phyloP scores from a whole-genome alignment of 2,329 filamentous ascomycete genomes.

The Berkeleyomyces rouxiae region DNA sequence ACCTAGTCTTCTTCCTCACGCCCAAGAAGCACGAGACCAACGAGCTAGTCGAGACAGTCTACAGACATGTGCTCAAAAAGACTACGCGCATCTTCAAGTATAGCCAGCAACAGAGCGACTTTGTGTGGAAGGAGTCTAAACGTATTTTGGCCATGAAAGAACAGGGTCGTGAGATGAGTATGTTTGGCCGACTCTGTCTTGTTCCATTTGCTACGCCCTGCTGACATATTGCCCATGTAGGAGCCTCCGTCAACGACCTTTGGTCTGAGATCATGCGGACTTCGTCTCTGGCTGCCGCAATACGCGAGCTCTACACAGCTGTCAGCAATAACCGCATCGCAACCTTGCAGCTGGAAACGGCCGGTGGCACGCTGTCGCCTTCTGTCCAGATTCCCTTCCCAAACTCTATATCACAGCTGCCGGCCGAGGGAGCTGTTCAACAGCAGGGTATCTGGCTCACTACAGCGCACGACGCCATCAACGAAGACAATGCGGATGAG shows the following conservation, averaged over 20 bases:
- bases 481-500: slow-evolving; percentile 49
- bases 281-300: slow-evolving; percentile 67
- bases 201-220: neutral
- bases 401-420: slow-evolving; percentile 56
- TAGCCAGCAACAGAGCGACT: slow-evolving; percentile 76
- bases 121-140: slow-evolving; percentile 83
- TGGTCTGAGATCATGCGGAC: slow-evolving; percentile 55
- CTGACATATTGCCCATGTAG: slow-evolving; percentile 19
- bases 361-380: slow-evolving; percentile 39
- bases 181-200: slow-evolving; percentile 17
- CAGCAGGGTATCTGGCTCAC: slow-evolving; percentile 72
- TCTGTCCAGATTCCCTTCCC: slow-evolving; percentile 49
- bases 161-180: slow-evolving; percentile 55
- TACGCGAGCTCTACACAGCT: slow-evolving; percentile 65
- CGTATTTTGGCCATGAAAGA: slow-evolving; percentile 67
- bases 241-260: slow-evolving; percentile 43
- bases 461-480: slow-evolving; percentile 60
- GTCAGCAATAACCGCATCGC: slow-evolving; percentile 77
- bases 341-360: slow-evolving; percentile 56
- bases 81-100: slow-evolving; percentile 86
- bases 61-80: slow-evolving; percentile 78
- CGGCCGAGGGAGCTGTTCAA: slow-evolving; percentile 48
- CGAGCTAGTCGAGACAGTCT: slow-evolving; percentile 57
- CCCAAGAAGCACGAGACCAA: slow-evolving; percentile 64
- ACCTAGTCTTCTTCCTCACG: slow-evolving; percentile 81